Base-by-base conservation (phyloP, 768 basidiomycete genomes). In the Termitomyces sp. region DNA sequence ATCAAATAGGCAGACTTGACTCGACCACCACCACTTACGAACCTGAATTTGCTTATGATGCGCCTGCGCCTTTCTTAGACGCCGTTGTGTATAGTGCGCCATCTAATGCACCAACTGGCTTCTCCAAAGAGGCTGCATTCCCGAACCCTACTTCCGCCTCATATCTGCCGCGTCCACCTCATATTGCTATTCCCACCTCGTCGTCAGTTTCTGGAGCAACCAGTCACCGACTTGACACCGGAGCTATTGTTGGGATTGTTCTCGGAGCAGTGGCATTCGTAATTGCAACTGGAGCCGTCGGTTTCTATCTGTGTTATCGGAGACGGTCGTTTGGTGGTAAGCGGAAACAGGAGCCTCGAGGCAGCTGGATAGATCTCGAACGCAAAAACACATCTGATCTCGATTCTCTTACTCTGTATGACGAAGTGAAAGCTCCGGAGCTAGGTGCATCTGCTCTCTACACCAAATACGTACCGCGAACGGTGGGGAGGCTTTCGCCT, bases 181-280 rank as follows among this genome's bases (percentile, higher is more conserved):
- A 62, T 47, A 57, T 62, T 14, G 56, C 59, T 24, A 48, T 58
- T 20, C 59, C 61, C 12, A 44, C 48, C 57, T 20, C 48, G 10
- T 36, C 35, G 16, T 33, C 56, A 13, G 22, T 14, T 24, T 14
- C 40, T 10, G 7, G 24, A 20, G 40, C 30, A 33, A 6, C 6
- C 20, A 10, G 6, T 20, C 28, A 49, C 12, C 22, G n/a, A 14
- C 38, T 53, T n/a, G 60, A 58, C 40, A 53, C 40, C 10, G 62
- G 58, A 36, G 64, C 61, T 28, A 66, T 66, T 4, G 60, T 56
- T 32, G 66, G 62, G 2, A 63, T 61, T 8, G 53, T 65, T 22
- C 12, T 66, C 9, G 66, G 66, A 4, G 63, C 36, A n/a, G 32
- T 57, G 33, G 58, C 53, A 16, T 54, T 61, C 26, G 14, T 65